These are phyloP conservation scores for Teratosphaeria gauchensis DNA, from an alignment of 2,329 filamentous ascomycete species.

Conservation along the genomic window DNA sequence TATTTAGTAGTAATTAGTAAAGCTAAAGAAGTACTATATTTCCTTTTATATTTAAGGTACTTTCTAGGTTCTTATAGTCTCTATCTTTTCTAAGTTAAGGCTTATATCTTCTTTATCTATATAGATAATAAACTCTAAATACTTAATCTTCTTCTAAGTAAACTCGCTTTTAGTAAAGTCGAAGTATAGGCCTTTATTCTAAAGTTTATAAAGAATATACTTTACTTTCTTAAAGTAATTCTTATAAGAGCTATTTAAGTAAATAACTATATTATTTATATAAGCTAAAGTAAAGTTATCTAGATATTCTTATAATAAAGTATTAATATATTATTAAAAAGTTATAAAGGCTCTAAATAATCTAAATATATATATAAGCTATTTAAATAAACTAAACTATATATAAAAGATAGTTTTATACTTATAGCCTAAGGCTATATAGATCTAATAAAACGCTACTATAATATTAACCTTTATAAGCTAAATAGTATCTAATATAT, in stretches of 20 bases:
- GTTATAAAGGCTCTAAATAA: slow-evolving; percentile 9
- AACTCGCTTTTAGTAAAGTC: slow-evolving; percentile 3
- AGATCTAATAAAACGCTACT: slow-evolving; percentile 1
- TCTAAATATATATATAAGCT: slow-evolving; percentile 13
- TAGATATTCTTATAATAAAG: slow-evolving; percentile 8
- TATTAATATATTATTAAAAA: no score
- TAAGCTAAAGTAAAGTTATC: slow-evolving; percentile 6
- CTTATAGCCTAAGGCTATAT: background rate
- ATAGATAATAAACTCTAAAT: slow-evolving; percentile 3
- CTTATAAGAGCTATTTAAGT: background rate
- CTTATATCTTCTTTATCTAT: slow-evolving; percentile 7
- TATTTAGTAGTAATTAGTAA: slow-evolving; percentile 16
- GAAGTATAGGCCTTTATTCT: slow-evolving; percentile 1
- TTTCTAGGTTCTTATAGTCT: background rate
- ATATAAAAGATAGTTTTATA: slow-evolving; percentile 1
- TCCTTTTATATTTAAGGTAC: slow-evolving; percentile 1
- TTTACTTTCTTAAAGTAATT: background rate
- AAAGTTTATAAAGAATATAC: slow-evolving; percentile 1
- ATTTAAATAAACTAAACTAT: slow-evolving; percentile 8
- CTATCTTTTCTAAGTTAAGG: slow-evolving; percentile 3
- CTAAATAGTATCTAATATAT: slow-evolving; percentile 1
- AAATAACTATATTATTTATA: slow-evolving; percentile 1
- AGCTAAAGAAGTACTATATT: slow-evolving; percentile 15
- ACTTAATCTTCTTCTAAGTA: slow-evolving; percentile 2
- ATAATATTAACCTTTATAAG: slow-evolving; percentile 1